A percentile compares a stretch with the other conserved stretches of the same genome.
phyloP scores from a whole-genome alignment of 108 stramenopile genomes.

The Nannochloropsis salina region DNA sequence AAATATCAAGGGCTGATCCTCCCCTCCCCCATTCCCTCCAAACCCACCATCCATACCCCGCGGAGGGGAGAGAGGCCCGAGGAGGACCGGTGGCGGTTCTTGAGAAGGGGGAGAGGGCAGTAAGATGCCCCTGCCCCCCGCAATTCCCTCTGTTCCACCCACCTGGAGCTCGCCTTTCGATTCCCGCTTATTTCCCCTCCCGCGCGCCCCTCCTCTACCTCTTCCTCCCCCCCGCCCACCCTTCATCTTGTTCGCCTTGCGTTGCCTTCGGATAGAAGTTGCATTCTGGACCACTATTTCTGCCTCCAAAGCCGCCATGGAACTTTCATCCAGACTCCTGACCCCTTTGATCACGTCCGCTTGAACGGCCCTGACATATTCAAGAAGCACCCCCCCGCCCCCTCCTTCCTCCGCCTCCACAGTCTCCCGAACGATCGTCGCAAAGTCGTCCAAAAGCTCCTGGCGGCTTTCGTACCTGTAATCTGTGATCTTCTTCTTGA shows the following conservation, averaged over 20 bases:
- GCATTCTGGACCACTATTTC: neutral
- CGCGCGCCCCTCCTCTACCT: neutral
- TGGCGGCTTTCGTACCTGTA: neutral
- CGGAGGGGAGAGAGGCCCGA: neutral
- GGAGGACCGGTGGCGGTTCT: neutral
- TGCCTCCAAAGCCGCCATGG: neutral
- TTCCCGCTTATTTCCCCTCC: neutral
- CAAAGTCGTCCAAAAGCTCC: neutral
- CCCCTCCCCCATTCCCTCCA: neutral
- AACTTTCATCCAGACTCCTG: neutral
- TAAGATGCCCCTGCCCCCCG: neutral
- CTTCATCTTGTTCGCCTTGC: neutral
- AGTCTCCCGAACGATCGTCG: neutral
- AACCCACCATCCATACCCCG: neutral
- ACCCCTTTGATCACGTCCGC: neutral
- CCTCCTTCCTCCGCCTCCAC: neutral
- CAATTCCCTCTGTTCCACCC: too few species aligned
- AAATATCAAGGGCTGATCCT: neutral
- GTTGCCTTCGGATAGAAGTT: neutral
- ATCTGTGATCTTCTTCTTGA: neutral
- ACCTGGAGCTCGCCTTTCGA: too few species aligned
- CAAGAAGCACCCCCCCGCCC: neutral
- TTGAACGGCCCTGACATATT: neutral
- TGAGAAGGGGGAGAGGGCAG: neutral
- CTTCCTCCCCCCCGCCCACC: neutral